Evolutionary conservation across 1,284 basidiomycete species (phyloP).

Genomic region (Ustilago hordei): DNA sequence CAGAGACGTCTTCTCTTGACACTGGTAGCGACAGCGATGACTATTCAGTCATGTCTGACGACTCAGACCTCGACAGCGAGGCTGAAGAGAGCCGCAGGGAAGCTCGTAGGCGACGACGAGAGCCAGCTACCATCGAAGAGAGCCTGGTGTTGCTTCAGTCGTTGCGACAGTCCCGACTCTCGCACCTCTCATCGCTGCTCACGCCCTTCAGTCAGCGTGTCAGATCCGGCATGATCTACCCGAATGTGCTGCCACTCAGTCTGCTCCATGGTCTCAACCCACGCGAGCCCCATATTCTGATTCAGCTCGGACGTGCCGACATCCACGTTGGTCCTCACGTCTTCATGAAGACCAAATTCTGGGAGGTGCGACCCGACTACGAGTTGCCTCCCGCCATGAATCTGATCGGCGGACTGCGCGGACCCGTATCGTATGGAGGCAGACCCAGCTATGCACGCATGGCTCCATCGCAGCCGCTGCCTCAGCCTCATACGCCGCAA

Average conservation of each 20-base stretch:
- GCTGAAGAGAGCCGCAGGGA: conserved; percentile 38
- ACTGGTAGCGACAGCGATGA: conserved; percentile 53
- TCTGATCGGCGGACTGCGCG: conserved; percentile 23
- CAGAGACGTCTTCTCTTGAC: conserved; percentile 39
- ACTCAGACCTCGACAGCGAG: conserved; percentile 44
- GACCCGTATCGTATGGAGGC: conserved; percentile 20
- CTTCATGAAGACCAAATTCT: conserved; percentile 64
- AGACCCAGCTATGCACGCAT: conserved; percentile 18
- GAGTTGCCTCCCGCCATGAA: conserved; percentile 36
- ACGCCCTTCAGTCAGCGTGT: conserved; percentile 62
- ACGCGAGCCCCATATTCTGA: conserved; percentile 54
- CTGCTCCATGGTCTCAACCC: conserved; percentile 60
- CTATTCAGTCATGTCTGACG: conserved; percentile 47
- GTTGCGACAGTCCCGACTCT: conserved; percentile 65
- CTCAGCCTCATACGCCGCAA: conserved; percentile 30
- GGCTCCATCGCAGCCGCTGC: conserved; percentile 22
- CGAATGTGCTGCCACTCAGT: conserved; percentile 52
- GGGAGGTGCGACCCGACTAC: conserved; percentile 58
- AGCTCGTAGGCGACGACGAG: conserved; percentile 40
- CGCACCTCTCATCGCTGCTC: conserved; percentile 64
- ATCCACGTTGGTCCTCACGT: conserved; percentile 62
- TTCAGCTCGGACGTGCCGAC: conserved; percentile 61
- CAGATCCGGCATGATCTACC: conserved; percentile 55
- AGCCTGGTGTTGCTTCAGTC: conserved; percentile 63
- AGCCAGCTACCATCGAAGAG: conserved; percentile 52